These are phyloP conservation scores for Akebia trifoliata DNA, from an alignment of 164 flowering plant genomes.

Conservation along the genomic window DNA sequence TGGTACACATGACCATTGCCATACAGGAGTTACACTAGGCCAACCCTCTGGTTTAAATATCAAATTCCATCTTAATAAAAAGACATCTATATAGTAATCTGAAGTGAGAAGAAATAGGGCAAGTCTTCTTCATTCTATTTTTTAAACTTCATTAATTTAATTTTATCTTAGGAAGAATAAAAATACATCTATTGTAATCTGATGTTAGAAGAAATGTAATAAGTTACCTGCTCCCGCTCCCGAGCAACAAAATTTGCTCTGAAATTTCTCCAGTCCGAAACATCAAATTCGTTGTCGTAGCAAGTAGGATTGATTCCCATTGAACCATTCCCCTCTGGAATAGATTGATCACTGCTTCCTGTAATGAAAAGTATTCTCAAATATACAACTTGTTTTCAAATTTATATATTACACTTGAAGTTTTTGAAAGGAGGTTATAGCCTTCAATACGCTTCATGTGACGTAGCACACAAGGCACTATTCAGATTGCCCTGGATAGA, in stretches of 20 bases:
- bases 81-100: no score
- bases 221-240: slow-evolving; percentile 65
- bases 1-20: no score
- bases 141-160: no score
- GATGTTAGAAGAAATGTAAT: not conserved
- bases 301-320: slow-evolving; percentile 36
- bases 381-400: not conserved
- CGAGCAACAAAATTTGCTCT: slow-evolving; percentile 58
- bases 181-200: no score
- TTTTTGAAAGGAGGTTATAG: not conserved
- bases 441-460: not conserved
- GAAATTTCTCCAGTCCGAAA: slow-evolving; percentile 78
- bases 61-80: no score
- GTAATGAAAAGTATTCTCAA: slow-evolving; percentile 3
- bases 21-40: no score
- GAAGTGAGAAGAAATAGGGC: no score
- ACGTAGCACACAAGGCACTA: not conserved
- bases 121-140: no score
- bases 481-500: not conserved
- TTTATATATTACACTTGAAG: not conserved
- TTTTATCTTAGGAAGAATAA: no score
- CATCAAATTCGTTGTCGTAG: slow-evolving; percentile 39
- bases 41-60: no score
- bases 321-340: slow-evolving; percentile 48
- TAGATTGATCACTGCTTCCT: slow-evolving; percentile 48